These are phyloP conservation scores for Xylaria sp. DNA, from an alignment of 2,329 filamentous ascomycete genomes.

Conservation along the genomic window DNA sequence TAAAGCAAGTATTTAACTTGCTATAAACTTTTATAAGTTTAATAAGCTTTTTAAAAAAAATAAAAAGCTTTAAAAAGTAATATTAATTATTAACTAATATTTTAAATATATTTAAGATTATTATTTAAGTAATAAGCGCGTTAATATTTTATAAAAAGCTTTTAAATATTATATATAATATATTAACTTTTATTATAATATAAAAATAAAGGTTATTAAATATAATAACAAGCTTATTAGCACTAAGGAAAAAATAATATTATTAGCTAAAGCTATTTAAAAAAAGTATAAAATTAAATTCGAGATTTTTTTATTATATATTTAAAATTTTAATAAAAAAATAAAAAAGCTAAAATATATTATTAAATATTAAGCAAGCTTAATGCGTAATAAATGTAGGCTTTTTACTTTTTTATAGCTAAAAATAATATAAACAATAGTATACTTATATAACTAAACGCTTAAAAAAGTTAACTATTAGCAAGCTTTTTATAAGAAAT, in stretches of 20 bases:
- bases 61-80: not conserved
- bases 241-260: not conserved
- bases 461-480: not conserved
- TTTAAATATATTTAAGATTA: not conserved
- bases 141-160: not conserved
- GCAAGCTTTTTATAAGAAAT: no score
- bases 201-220: not conserved
- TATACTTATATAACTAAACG: not conserved
- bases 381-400: not conserved
- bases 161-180: not conserved
- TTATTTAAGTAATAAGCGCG: not conserved
- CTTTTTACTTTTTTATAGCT: not conserved
- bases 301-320: conserved; percentile 1
- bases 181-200: not conserved
- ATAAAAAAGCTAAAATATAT: not conserved
- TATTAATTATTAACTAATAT: not conserved
- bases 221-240: not conserved
- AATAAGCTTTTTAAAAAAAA: not conserved
- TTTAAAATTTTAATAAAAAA: not conserved
- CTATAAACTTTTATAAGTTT: not conserved
- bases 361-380: not conserved
- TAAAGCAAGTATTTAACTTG: not conserved
- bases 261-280: not conserved
- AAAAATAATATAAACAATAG: not conserved
- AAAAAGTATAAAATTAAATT: not conserved